These are phyloP conservation scores for Hypoxylon sp. DNA, from an alignment of 2,329 filamentous ascomycete genomes.

Conservation along the genomic window DNA sequence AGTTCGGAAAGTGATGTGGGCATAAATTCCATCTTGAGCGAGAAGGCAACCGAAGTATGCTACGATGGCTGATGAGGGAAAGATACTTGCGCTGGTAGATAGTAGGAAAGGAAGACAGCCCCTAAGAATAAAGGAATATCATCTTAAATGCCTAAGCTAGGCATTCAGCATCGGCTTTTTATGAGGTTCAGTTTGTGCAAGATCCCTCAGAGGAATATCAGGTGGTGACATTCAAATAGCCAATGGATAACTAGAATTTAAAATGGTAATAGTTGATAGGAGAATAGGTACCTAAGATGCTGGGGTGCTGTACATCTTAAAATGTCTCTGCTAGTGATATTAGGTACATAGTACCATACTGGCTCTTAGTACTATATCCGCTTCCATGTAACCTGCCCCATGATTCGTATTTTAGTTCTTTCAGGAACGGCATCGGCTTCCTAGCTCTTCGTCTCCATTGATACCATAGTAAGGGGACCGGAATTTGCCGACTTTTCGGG, in stretches of 20 bases:
- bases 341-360: constrained; percentile 10
- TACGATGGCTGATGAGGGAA: background rate
- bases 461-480: background rate
- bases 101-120: background rate
- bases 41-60: background rate
- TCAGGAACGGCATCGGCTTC: constrained; percentile 14
- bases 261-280: constrained; percentile 8
- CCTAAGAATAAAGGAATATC: background rate
- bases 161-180: constrained; percentile 1
- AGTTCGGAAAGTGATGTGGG: constrained; percentile 18
- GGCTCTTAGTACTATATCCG: background rate
- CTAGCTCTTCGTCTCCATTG: constrained; percentile 1
- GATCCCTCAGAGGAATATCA: constrained; percentile 25
- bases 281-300: background rate
- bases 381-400: constrained; percentile 7
- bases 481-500: constrained; percentile 16
- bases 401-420: background rate
- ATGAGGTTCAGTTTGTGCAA: background rate
- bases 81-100: too few relatives aligned
- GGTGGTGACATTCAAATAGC: constrained; percentile 14
- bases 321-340: constrained; percentile 12
- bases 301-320: constrained; percentile 5
- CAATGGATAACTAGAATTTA: constrained; percentile 27
- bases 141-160: background rate
- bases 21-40: constrained; percentile 31